phyloP scores from a whole-genome alignment of 805 yeast species.

The Saturnispora sanitii region DNA sequence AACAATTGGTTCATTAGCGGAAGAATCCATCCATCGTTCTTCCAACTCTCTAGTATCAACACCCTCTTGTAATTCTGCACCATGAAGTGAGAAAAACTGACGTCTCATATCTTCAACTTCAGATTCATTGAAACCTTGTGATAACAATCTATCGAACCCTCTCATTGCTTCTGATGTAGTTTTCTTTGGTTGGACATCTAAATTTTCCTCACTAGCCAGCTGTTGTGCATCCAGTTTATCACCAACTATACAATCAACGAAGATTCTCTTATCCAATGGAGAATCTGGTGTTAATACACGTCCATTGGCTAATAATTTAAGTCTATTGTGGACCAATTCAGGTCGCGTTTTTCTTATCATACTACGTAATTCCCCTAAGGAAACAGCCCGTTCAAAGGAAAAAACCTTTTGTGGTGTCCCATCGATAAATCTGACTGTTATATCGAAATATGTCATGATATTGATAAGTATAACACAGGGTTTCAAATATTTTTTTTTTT shows the following conservation, averaged over 20 bases:
- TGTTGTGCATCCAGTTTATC: slow-evolving; percentile 47
- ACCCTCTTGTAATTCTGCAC: slow-evolving; percentile 34
- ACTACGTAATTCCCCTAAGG: slow-evolving; percentile 32
- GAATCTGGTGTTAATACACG: slow-evolving; percentile 34
- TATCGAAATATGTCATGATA: slow-evolving; percentile 8
- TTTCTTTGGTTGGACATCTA: slow-evolving; percentile 45
- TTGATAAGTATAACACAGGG: not conserved
- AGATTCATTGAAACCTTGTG: slow-evolving; percentile 73
- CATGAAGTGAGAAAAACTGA: slow-evolving; percentile 67
- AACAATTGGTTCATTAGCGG: slow-evolving; percentile 6
- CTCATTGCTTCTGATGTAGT: slow-evolving; percentile 58
- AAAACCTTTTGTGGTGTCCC: slow-evolving; percentile 31
- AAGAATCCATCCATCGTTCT: slow-evolving; percentile 72
- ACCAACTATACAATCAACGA: slow-evolving; percentile 74
- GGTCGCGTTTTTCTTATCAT: slow-evolving; percentile 30
- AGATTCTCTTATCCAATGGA: slow-evolving; percentile 30
- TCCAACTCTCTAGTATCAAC: slow-evolving; percentile 59
- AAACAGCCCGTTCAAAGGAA: slow-evolving; percentile 27
- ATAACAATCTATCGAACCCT: slow-evolving; percentile 77
- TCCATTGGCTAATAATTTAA: slow-evolving; percentile 63
- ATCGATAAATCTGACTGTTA: slow-evolving; percentile 38
- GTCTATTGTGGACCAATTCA: slow-evolving; percentile 32
- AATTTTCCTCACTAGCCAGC: slow-evolving; percentile 46
- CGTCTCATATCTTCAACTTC: slow-evolving; percentile 64
- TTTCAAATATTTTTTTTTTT: not conserved